phyloP scores from a whole-genome alignment of 1,139 yeast species.

The Blastobotrys buckinghamii region DNA sequence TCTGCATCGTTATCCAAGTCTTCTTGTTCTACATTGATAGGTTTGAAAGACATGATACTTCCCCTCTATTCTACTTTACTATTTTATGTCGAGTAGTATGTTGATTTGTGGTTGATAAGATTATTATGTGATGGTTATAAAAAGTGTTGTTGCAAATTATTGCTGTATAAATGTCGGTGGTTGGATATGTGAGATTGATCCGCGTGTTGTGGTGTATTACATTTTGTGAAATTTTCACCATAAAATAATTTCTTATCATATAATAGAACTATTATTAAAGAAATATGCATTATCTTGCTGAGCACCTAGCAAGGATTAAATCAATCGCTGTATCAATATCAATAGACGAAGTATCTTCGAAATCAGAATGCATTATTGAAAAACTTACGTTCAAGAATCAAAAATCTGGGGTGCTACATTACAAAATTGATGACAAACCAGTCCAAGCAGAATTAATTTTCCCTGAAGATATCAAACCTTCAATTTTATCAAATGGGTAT shows the following conservation, averaged over 20 bases:
- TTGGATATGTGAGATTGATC: too few relatives aligned
- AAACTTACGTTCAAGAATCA: slow-evolving; percentile 17
- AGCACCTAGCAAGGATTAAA: slow-evolving; percentile 30
- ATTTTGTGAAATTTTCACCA: too few relatives aligned
- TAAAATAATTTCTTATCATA: too few relatives aligned
- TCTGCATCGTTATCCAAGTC: slow-evolving; percentile 64
- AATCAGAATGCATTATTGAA: slow-evolving; percentile 12
- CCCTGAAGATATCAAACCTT: slow-evolving; percentile 22
- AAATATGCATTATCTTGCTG: slow-evolving; percentile 26
- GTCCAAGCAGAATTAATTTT: slow-evolving; percentile 12
- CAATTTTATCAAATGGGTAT: slow-evolving; percentile 15
- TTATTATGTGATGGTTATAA: too few relatives aligned
- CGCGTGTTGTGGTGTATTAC: too few relatives aligned
- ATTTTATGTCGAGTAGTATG: too few relatives aligned
- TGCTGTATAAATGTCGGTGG: too few relatives aligned
- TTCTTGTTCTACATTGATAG: slow-evolving; percentile 73
- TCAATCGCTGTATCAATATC: slow-evolving; percentile 26
- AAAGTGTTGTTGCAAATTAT: too few relatives aligned
- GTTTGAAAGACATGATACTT: slow-evolving; percentile 68
- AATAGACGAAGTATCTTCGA: slow-evolving; percentile 12
- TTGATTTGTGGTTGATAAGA: too few relatives aligned
- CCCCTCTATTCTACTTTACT: too few relatives aligned
- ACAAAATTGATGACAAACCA: slow-evolving; percentile 1
- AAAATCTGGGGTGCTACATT: slow-evolving; percentile 17
- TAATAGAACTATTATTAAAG: too few relatives aligned